Conservation (phyloP, 306 rosid species). For the Trichosanthes cucumerina region DNA sequence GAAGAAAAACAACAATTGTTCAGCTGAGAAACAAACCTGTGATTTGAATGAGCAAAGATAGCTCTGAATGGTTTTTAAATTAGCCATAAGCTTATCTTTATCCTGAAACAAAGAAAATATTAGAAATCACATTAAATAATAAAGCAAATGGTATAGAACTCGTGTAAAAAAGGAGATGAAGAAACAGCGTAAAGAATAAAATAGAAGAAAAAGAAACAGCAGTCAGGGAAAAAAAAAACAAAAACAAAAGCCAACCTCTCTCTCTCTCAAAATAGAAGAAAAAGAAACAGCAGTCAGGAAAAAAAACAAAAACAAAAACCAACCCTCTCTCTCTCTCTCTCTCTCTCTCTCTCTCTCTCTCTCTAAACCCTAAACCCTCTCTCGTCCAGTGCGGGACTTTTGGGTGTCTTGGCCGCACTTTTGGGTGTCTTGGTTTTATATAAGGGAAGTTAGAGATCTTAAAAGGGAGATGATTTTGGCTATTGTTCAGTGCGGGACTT, state of each 20-base stretch:
- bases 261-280: constrained; percentile 2
- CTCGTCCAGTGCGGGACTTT: too few relatives aligned
- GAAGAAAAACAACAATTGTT: not conserved
- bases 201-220: not conserved
- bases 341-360: too few relatives aligned
- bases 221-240: not conserved
- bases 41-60: constrained; percentile 87
- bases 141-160: not conserved
- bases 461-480: too few relatives aligned
- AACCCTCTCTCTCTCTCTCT: too few relatives aligned
- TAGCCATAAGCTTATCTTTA: constrained; percentile 56
- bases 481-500: too few relatives aligned
- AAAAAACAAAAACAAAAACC: too few relatives aligned
- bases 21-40: constrained; percentile 39
- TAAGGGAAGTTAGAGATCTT: too few relatives aligned
- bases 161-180: not conserved
- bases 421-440: too few relatives aligned
- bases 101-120: constrained; percentile 44
- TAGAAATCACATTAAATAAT: not conserved
- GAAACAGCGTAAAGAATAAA: not conserved
- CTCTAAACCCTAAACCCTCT: too few relatives aligned
- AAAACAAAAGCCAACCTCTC: too few relatives aligned
- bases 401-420: too few relatives aligned
- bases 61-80: constrained; percentile 85
- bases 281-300: not conserved